Evolutionary conservation across 1,284 basidiomycete genomes (phyloP).

Genomic region (Volvariella surrecta): DNA sequence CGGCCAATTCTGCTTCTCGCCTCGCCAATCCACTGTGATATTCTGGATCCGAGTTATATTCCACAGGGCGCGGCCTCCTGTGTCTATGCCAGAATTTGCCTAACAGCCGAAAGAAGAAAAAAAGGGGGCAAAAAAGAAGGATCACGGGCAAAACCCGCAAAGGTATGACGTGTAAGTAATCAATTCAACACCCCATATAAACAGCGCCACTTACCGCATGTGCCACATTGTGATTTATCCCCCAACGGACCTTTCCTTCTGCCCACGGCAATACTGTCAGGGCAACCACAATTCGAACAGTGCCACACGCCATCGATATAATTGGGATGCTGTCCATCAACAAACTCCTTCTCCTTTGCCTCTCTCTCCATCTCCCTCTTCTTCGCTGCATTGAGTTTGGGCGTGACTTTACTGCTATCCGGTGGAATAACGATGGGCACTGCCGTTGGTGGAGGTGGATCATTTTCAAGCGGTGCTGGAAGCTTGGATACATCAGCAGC

Average conservation of each 20-base stretch:
- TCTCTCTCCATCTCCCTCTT: slow-evolving; percentile 71
- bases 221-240: slow-evolving; percentile 85
- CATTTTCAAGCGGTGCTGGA: slow-evolving; percentile 50
- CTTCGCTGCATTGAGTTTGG: slow-evolving; percentile 43
- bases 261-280: slow-evolving; percentile 77
- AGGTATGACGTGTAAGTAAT: not conserved
- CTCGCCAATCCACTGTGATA: slow-evolving; percentile 52
- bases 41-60: slow-evolving; percentile 66
- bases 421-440: slow-evolving; percentile 8
- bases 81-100: slow-evolving; percentile 85
- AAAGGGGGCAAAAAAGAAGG: slow-evolving; percentile 3
- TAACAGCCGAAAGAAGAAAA: slow-evolving; percentile 21
- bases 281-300: slow-evolving; percentile 86
- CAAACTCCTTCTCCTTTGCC: slow-evolving; percentile 74
- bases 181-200: slow-evolving; percentile 1
- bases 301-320: slow-evolving; percentile 84
- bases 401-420: slow-evolving; percentile 32
- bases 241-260: slow-evolving; percentile 84
- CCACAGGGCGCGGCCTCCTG: slow-evolving; percentile 66
- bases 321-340: slow-evolving; percentile 75
- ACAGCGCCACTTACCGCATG: slow-evolving; percentile 63
- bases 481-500: slow-evolving; percentile 51
- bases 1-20: slow-evolving; percentile 44
- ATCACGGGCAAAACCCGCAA: not conserved
- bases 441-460: slow-evolving; percentile 34